A percentile compares a stretch with the other conserved stretches of the same genome.
Evolutionary conservation across 768 basidiomycete species (phyloP).

Genomic region (Psilocybe cubensis): DNA sequence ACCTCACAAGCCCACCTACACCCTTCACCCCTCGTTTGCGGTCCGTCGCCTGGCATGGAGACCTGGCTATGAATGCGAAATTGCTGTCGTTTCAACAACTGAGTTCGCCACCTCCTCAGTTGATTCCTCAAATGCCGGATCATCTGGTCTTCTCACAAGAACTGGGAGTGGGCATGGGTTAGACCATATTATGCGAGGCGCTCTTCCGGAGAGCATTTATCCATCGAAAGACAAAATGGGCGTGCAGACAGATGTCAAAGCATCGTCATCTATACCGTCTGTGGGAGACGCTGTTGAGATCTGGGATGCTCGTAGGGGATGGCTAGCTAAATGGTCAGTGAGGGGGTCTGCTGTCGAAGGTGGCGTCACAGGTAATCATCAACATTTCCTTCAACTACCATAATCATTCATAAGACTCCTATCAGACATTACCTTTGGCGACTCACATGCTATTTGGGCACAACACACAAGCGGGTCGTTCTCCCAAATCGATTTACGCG

Average conservation of each 20-base stretch:
- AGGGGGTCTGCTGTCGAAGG: constrained; percentile 68
- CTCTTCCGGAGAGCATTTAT: constrained; percentile 7
- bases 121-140: constrained; percentile 16
- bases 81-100: constrained; percentile 73
- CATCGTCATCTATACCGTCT: background rate
- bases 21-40: constrained; percentile 74
- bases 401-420: background rate
- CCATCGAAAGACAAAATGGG: constrained; percentile 18
- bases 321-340: constrained; percentile 84
- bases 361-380: constrained; percentile 66
- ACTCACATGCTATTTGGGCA: constrained; percentile 74
- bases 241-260: constrained; percentile 23
- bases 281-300: constrained; percentile 73
- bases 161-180: constrained; percentile 31
- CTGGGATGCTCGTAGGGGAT: constrained; percentile 84
- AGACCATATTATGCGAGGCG: constrained; percentile 27
- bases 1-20: constrained; percentile 66
- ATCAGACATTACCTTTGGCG: constrained; percentile 69
- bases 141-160: constrained; percentile 26
- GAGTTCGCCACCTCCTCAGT: constrained; percentile 41
- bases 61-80: constrained; percentile 74
- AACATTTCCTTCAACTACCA: background rate
- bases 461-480: constrained; percentile 79
- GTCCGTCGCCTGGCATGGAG: constrained; percentile 79
- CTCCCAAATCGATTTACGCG: constrained; percentile 76